Percentiles rank a stretch among this genome's conserved stretches.
Evolutionary conservation across 305 asterid genomes (phyloP).

Genomic region (Fraxinus floribunda): DNA sequence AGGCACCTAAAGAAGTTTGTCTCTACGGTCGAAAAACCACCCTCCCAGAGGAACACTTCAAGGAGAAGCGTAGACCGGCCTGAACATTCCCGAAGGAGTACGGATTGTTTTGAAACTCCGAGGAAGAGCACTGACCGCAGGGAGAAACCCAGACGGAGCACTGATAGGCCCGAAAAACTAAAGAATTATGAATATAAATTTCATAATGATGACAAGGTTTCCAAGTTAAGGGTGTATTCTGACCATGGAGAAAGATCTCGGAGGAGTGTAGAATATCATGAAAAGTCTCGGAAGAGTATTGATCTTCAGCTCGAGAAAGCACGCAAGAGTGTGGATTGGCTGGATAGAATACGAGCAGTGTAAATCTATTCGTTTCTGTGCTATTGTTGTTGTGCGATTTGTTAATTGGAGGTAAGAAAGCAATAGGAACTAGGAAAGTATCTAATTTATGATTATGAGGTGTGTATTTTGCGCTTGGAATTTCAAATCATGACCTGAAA

Average conservation of each 20-base stretch:
- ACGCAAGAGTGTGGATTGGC: constrained; percentile 84
- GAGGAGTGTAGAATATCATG: constrained; percentile 77
- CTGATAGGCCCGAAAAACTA: constrained; percentile 51
- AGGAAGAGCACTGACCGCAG: constrained; percentile 83
- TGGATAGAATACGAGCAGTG: constrained; percentile 65
- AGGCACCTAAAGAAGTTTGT: constrained; percentile 83
- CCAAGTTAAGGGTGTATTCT: constrained; percentile 54
- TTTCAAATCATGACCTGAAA: constrained; percentile 12
- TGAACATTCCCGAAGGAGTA: constrained; percentile 69
- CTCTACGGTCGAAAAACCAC: constrained; percentile 62
- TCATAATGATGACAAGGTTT: constrained; percentile 55
- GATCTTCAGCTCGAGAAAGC: constrained; percentile 68
- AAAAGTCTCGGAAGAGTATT: constrained; percentile 76
- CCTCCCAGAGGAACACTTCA: constrained; percentile 51
- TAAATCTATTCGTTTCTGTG: constrained; percentile 28
- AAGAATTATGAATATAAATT: constrained; percentile 58
- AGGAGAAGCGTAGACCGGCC: constrained; percentile 69
- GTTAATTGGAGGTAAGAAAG: constrained; percentile 22
- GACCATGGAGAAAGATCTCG: constrained; percentile 84
- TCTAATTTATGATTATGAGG: constrained; percentile 39
- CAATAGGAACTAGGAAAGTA: constrained; percentile 27
- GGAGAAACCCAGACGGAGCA: constrained; percentile 82
- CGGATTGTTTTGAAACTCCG: constrained; percentile 59
- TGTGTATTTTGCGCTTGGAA: constrained; percentile 31
- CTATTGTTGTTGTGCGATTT: constrained; percentile 22